Percentiles rank a stretch among this genome's conserved stretches.
Evolutionary conservation across 2,329 filamentous ascomycete species (phyloP).

Genomic region (Fusarium ramigenum): DNA sequence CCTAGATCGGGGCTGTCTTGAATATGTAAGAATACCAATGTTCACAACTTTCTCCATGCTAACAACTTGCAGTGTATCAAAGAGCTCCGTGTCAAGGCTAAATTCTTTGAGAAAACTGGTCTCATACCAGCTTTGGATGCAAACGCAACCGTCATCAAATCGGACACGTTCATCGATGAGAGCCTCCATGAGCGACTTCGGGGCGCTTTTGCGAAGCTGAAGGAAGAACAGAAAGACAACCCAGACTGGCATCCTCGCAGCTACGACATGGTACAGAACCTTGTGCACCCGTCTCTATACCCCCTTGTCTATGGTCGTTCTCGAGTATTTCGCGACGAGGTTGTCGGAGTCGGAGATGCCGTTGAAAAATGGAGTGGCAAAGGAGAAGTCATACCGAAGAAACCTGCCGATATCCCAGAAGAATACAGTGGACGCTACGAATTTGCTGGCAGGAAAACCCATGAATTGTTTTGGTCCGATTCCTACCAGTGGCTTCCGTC

Average conservation of each 20-base stretch:
- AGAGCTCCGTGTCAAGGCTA: slow-evolving; percentile 59
- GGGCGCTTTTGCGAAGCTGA: slow-evolving; percentile 26
- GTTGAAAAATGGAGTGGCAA: slow-evolving; percentile 35
- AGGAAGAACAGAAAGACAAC: slow-evolving; percentile 21
- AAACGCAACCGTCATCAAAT: slow-evolving; percentile 31
- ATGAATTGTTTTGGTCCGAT: slow-evolving; percentile 53
- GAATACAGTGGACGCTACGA: slow-evolving; percentile 16
- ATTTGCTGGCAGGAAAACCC: neutral
- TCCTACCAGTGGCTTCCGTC: slow-evolving; percentile 42
- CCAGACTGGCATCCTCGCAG: slow-evolving; percentile 30
- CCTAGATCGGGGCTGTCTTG: slow-evolving; percentile 19
- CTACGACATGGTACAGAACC: slow-evolving; percentile 5
- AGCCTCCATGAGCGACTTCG: slow-evolving; percentile 17
- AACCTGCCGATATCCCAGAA: slow-evolving; percentile 35
- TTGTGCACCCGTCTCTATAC: slow-evolving; percentile 33
- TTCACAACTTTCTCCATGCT: neutral
- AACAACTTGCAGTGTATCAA: slow-evolving; percentile 17
- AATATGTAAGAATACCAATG: slow-evolving; percentile 16
- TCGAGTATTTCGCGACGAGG: slow-evolving; percentile 48
- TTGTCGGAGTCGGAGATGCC: slow-evolving; percentile 38
- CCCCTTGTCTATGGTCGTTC: slow-evolving; percentile 38
- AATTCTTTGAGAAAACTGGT: slow-evolving; percentile 49
- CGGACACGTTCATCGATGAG: slow-evolving; percentile 26
- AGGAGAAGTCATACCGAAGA: slow-evolving; percentile 26
- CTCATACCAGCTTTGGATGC: slow-evolving; percentile 48